phyloP scores from a whole-genome alignment of 129 eudicot species.

The Tagetes patula region DNA sequence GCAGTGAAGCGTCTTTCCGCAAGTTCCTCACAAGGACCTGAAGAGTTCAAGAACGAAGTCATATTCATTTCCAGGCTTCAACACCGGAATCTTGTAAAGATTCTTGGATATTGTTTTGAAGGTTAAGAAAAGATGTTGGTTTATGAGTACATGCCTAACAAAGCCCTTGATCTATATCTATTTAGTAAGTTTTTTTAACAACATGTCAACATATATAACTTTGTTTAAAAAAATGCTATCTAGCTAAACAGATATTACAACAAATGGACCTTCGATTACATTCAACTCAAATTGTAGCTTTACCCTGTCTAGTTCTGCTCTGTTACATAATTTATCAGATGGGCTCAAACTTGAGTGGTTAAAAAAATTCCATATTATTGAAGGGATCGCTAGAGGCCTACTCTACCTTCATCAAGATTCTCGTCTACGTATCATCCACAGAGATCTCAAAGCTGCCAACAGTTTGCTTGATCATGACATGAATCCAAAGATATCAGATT shows the following conservation, averaged over 20 bases:
- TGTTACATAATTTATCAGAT: not conserved
- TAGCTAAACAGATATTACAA: not conserved
- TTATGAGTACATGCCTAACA: not conserved
- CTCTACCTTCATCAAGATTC: constrained; percentile 8
- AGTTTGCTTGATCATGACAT: not conserved
- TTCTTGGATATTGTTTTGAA: not conserved
- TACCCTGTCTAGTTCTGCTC: too few relatives aligned
- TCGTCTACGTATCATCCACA: not conserved
- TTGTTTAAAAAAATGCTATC: not conserved
- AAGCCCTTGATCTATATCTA: not conserved
- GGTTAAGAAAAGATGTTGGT: not conserved
- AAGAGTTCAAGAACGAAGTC: not conserved
- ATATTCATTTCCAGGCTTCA: not conserved
- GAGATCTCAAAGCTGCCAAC: not conserved
- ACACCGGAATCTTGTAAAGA: not conserved
- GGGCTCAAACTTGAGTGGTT: not conserved
- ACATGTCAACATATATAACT: too few relatives aligned
- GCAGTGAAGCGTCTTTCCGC: not conserved
- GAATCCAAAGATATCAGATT: not conserved
- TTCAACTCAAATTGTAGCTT: too few relatives aligned
- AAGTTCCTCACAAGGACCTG: not conserved
- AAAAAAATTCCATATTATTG: not conserved
- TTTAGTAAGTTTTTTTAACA: not conserved
- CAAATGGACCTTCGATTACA: not conserved
- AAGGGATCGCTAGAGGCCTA: not conserved